Evolutionary conservation across 2,329 filamentous ascomycete genomes (phyloP).

Genomic region (Neospermospora avenae): DNA sequence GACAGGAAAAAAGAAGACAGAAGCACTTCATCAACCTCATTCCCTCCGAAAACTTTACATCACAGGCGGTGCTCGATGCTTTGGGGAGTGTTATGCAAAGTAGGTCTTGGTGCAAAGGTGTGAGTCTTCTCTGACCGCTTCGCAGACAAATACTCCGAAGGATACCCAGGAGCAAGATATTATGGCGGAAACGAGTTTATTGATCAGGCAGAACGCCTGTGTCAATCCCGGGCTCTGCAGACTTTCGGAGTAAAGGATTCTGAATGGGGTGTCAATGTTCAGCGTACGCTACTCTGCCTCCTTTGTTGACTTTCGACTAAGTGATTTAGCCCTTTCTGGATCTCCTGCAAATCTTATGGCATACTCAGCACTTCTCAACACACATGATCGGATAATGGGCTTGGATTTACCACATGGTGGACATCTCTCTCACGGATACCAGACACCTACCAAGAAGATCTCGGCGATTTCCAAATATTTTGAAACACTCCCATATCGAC

Average conservation of each 20-base stretch:
- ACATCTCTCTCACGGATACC: slow-evolving; percentile 94
- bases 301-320: slow-evolving; percentile 18
- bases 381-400: slow-evolving; percentile 95
- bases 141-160: slow-evolving; percentile 94
- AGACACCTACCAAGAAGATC: slow-evolving; percentile 91
- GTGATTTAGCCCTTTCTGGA: slow-evolving; percentile 38
- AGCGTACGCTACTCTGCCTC: slow-evolving; percentile 52
- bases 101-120: slow-evolving; percentile 43
- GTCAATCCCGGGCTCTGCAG: slow-evolving; percentile 85
- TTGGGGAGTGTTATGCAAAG: slow-evolving; percentile 94
- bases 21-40: slow-evolving; percentile 99
- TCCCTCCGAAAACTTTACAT: slow-evolving; percentile 93
- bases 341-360: slow-evolving; percentile 75
- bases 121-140: slow-evolving; percentile 39
- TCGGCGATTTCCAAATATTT: slow-evolving; percentile 99
- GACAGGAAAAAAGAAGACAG: slow-evolving; percentile 87
- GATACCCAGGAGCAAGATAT: slow-evolving; percentile 93
- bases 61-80: slow-evolving; percentile 86
- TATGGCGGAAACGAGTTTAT: slow-evolving; percentile 98
- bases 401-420: slow-evolving; percentile 95
- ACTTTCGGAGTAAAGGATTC: slow-evolving; percentile 79
- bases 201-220: slow-evolving; percentile 82
- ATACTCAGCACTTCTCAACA: slow-evolving; percentile 88
- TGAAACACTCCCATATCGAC: slow-evolving; percentile 91
- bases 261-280: slow-evolving; percentile 97